Evolutionary conservation across 768 basidiomycete genomes (phyloP).

Genomic region (Auricularia auricula-judae): DNA sequence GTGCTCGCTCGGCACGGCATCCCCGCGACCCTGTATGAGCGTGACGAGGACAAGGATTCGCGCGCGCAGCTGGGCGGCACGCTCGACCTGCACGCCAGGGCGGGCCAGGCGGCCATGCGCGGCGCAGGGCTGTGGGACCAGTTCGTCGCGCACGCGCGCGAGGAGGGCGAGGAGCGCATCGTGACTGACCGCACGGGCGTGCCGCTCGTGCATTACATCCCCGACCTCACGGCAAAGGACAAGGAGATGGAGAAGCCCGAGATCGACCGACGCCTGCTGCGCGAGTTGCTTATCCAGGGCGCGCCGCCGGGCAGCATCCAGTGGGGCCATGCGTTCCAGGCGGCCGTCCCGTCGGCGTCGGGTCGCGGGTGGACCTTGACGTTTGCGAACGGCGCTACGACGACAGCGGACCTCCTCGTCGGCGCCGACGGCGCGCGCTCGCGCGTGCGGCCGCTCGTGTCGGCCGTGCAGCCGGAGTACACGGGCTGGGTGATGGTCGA

Average conservation of each 20-base stretch:
- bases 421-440: conserved; percentile 33
- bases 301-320: background rate
- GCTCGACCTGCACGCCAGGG: conserved; percentile 20
- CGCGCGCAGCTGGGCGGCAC: conserved; percentile 14
- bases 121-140: conserved; percentile 12
- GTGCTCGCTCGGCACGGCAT: conserved; percentile 14
- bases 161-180: conserved; percentile 14
- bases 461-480: conserved; percentile 21
- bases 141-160: conserved; percentile 11
- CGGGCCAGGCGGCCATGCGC: conserved; percentile 14
- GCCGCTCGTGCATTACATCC: background rate
- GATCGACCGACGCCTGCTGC: background rate
- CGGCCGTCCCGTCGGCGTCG: background rate
- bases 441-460: conserved; percentile 23
- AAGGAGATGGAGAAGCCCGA: background rate
- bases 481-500: conserved; percentile 19
- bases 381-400: background rate
- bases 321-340: background rate
- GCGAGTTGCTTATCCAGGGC: background rate
- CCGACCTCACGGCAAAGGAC: background rate
- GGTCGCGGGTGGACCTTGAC: background rate
- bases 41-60: conserved; percentile 7
- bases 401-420: conserved; percentile 16
- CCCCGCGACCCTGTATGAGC: conserved; percentile 15
- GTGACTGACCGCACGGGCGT: conserved; percentile 8